Base-by-base conservation (phyloP, 169 alveolate genomes). In the Cryptosporidium parvum region DNA sequence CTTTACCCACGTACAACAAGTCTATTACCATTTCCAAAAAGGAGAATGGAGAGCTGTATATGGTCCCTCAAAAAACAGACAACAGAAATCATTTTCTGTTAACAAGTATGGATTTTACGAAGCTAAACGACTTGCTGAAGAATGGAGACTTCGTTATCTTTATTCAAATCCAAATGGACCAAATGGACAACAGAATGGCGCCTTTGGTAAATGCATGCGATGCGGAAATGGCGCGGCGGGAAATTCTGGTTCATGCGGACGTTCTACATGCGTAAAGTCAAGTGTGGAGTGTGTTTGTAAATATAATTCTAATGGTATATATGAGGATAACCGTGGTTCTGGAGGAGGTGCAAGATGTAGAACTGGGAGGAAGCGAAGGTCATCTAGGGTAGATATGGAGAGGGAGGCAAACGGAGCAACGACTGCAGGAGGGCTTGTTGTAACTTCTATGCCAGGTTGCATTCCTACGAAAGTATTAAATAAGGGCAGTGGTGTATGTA, bases 41-140 rank as follows among this genome's bases (percentile, higher is more conserved):
- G 89, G 89, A 10, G 89, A 80, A 39, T 80, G 89, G 89, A 35
- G 89, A 18, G 89, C 89, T 6, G 89, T 80, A 42, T 80, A 80
- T 65, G 89, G 89, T 59, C 89, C 89, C 14, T 80, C 89, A 26
- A 80, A 80, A 26, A 80, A 80, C 52, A 80, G 89, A 80, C 89
- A 80, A 53, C 89, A 80, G 62, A 80, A 80, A 21, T 80, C 89
- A 2, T 80, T 80, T 65, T 80, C 89, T 3, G 89, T 80, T 2
- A 80, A 80, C 16, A 80, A 80, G 26, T 80, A 80, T 45, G 89
- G 89, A 8, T 80, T 80, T 51, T 80, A 80, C 16, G 89, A 80
- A 42, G 89, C 89, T 5, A 80, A 80, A 16, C 42, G 89, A 0
- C 75, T 80, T 12, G 89, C 89, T 8, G 89, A 80, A 35, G 89